Evolutionary conservation across 2,329 filamentous ascomycete species (phyloP).

Genomic region (Tothia fuscella): DNA sequence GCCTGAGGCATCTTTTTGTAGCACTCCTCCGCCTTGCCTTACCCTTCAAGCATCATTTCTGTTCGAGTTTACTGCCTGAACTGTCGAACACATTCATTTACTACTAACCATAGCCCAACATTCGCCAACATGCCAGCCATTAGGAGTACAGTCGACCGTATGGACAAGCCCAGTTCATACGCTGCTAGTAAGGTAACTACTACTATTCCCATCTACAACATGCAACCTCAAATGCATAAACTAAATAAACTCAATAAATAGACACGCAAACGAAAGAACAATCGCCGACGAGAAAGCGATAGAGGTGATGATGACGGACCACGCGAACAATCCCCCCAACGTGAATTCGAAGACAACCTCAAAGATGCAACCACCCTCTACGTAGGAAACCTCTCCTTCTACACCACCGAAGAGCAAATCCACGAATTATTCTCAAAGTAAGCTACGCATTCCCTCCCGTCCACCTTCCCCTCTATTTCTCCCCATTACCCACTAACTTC

Average conservation of each 20-base stretch:
- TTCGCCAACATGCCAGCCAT: slow-evolving; percentile 6
- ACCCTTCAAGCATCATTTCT: too few species aligned
- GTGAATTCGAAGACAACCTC: slow-evolving; percentile 59
- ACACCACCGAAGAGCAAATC: slow-evolving; percentile 98
- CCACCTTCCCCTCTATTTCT: neutral
- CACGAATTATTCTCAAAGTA: slow-evolving; percentile 91
- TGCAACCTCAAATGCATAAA: slow-evolving; percentile 7
- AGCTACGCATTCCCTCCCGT: slow-evolving; percentile 14
- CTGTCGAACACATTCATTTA: neutral
- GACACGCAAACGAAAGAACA: slow-evolving; percentile 9
- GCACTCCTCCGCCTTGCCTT: too few species aligned
- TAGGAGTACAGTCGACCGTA: slow-evolving; percentile 62
- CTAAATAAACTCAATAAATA: slow-evolving; percentile 2
- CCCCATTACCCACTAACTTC: neutral
- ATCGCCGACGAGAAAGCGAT: slow-evolving; percentile 58
- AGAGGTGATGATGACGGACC: slow-evolving; percentile 48
- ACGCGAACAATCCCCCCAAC: slow-evolving; percentile 24
- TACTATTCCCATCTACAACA: neutral
- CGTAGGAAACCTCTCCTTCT: slow-evolving; percentile 95
- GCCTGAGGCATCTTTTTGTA: too few species aligned
- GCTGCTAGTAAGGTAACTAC: slow-evolving; percentile 63
- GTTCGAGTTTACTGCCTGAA: too few species aligned
- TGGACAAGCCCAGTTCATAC: slow-evolving; percentile 93
- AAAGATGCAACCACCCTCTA: slow-evolving; percentile 88
- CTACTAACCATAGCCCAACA: neutral